Conservation (phyloP, 257 asterid species). For the Solanum habrochaites region DNA sequence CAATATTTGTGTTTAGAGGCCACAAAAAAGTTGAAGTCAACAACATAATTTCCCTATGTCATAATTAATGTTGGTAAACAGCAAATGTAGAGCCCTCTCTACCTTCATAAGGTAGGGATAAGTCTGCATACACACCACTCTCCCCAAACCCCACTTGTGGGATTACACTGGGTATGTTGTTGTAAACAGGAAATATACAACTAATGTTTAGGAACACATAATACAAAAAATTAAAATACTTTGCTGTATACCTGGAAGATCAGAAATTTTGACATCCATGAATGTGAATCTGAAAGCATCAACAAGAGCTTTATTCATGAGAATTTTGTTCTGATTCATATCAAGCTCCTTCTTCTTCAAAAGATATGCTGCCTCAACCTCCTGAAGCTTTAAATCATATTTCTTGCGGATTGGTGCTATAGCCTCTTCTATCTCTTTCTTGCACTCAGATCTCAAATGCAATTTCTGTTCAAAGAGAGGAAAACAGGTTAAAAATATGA, state of each 20-base stretch:
- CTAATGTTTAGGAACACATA: neutral
- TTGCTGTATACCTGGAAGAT: neutral
- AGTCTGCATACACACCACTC: neutral
- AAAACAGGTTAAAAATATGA: neutral
- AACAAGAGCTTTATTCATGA: constrained; percentile 9
- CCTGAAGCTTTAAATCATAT: constrained; percentile 8
- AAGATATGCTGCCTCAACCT: constrained; percentile 1
- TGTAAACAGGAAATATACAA: neutral
- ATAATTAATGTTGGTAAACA: neutral
- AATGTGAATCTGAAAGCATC: constrained; percentile 6
- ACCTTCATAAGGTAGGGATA: neutral
- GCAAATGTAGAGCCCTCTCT: neutral
- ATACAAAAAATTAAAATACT: neutral
- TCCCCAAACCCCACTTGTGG: neutral
- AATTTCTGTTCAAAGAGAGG: constrained; percentile 3
- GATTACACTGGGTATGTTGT: neutral
- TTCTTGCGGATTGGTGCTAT: neutral
- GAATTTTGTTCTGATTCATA: constrained; percentile 3
- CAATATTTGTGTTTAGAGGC: neutral
- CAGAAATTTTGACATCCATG: neutral
- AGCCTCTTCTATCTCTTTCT: constrained; percentile 3
- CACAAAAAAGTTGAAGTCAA: neutral
- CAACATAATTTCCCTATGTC: neutral
- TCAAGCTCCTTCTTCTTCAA: constrained; percentile 7
- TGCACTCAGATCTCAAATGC: constrained; percentile 7